Evolutionary conservation across 1,139 yeast species (phyloP).

Genomic region (Yamadazyma blattariae): DNA sequence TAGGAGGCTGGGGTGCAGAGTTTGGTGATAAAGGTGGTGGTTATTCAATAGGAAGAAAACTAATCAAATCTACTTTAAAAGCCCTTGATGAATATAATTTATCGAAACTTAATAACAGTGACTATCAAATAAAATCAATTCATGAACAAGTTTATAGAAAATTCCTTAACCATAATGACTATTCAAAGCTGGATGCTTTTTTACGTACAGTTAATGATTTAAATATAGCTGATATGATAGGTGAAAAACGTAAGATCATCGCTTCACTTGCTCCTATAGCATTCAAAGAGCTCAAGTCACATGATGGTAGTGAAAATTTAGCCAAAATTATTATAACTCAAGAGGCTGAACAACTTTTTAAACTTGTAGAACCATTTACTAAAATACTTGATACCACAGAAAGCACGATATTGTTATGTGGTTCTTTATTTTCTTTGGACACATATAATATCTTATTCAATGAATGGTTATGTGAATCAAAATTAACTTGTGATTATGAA

Average conservation of each 20-base stretch:
- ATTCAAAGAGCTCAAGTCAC: constrained; percentile 3
- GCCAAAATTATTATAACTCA: constrained; percentile 2
- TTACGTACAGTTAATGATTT: not conserved
- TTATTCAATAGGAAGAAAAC: constrained; percentile 6
- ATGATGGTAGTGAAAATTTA: constrained; percentile 4
- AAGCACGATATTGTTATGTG: constrained; percentile 6
- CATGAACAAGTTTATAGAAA: constrained; percentile 2
- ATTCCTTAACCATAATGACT: not conserved
- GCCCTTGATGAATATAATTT: constrained; percentile 5
- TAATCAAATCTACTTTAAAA: constrained; percentile 4
- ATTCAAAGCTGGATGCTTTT: not conserved
- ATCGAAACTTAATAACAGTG: not conserved
- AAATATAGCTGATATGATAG: not conserved
- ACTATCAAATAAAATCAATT: not conserved
- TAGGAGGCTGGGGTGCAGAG: constrained; percentile 9
- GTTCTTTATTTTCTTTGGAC: constrained; percentile 5
- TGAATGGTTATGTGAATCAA: not conserved
- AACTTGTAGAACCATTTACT: constrained; percentile 3
- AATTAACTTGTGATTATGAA: not conserved
- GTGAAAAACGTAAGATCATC: not conserved
- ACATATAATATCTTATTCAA: constrained; percentile 1
- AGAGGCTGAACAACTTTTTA: constrained; percentile 1
- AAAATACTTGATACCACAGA: constrained; percentile 1
- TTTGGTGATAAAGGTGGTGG: constrained; percentile 10
- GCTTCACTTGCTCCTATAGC: constrained; percentile 6